A percentile compares a stretch with the other conserved stretches of the same genome.
Evolutionary conservation across 108 stramenopile genomes (phyloP).

Genomic region (Seminavis robusta): DNA sequence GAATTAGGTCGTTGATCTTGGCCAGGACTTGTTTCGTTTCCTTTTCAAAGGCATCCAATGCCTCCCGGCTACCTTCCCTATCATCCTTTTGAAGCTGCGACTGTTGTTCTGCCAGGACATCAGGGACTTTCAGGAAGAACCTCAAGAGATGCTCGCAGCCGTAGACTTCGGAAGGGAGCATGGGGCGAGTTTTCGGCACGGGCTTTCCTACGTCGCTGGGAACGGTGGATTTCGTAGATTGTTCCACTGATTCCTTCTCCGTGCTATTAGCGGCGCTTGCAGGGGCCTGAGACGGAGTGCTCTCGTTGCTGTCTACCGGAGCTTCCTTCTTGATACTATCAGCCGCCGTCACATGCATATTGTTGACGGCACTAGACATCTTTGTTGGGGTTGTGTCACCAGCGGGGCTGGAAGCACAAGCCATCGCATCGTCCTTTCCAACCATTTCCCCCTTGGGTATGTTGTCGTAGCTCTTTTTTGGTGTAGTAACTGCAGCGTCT

Average conservation of each 20-base stretch:
- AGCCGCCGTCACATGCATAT: too few species aligned
- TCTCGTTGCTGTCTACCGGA: too few species aligned
- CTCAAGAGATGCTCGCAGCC: slow-evolving; percentile 67
- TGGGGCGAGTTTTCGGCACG: not conserved
- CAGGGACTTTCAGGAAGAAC: slow-evolving; percentile 49
- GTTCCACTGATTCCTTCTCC: too few species aligned
- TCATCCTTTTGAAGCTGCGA: not conserved
- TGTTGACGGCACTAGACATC: too few species aligned
- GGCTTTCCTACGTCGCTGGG: too few species aligned
- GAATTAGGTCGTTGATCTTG: slow-evolving; percentile 61
- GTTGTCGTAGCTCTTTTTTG: not conserved
- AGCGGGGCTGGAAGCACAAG: too few species aligned
- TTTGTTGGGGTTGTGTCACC: too few species aligned
- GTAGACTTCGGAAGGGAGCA: slow-evolving; percentile 40
- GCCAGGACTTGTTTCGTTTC: slow-evolving; percentile 43
- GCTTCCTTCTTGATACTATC: too few species aligned
- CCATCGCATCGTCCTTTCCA: too few species aligned
- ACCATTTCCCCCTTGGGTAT: not conserved
- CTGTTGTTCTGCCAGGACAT: slow-evolving; percentile 31
- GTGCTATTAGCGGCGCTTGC: too few species aligned
- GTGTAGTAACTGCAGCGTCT: not conserved
- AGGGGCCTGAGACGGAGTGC: too few species aligned
- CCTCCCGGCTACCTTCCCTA: slow-evolving; percentile 1
- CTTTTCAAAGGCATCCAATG: slow-evolving; percentile 13
- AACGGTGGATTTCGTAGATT: too few species aligned